Evolutionary conservation across 805 yeast genomes (phyloP).

Genomic region (Sungouiella thailandica): DNA sequence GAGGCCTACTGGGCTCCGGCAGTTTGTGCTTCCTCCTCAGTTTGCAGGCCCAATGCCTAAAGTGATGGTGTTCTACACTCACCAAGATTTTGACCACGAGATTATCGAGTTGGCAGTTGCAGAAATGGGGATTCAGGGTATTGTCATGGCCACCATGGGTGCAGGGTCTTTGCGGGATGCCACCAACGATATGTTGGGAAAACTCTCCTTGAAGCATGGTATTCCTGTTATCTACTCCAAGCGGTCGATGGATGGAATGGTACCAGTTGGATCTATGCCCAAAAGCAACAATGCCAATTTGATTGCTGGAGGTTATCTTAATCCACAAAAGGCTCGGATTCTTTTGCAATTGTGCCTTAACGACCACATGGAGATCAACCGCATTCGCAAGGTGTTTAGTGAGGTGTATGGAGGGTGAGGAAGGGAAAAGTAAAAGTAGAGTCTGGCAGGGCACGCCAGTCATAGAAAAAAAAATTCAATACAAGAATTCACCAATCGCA

Average conservation of each 20-base stretch:
- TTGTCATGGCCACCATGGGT: slow-evolving; percentile 67
- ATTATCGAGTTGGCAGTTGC: slow-evolving; percentile 44
- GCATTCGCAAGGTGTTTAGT: slow-evolving; percentile 42
- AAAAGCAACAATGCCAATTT: slow-evolving; percentile 9
- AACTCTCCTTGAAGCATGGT: slow-evolving; percentile 30
- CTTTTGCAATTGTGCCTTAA: slow-evolving; percentile 52
- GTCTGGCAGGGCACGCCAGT: too few species aligned
- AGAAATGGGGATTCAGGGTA: slow-evolving; percentile 44
- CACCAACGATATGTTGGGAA: slow-evolving; percentile 41
- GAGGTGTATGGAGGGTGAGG: slow-evolving; percentile 38
- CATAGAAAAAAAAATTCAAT: too few species aligned
- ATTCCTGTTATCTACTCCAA: slow-evolving; percentile 62
- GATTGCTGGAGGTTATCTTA: slow-evolving; percentile 60
- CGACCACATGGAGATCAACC: slow-evolving; percentile 31
- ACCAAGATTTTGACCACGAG: slow-evolving; percentile 53
- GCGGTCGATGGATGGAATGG: slow-evolving; percentile 68
- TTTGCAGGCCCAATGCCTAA: slow-evolving; percentile 28
- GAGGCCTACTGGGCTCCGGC: slow-evolving; percentile 47
- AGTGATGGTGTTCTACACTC: slow-evolving; percentile 55
- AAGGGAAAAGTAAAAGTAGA: too few species aligned
- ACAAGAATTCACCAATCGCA: too few species aligned
- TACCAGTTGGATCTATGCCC: slow-evolving; percentile 48
- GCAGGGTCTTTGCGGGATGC: slow-evolving; percentile 58
- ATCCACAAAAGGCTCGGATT: slow-evolving; percentile 61
- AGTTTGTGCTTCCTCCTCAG: slow-evolving; percentile 13